Percentiles rank a stretch among this genome's conserved stretches.
Evolutionary conservation across 352 stramenopile genomes (phyloP).

Genomic region (Phytopythium vexans): DNA sequence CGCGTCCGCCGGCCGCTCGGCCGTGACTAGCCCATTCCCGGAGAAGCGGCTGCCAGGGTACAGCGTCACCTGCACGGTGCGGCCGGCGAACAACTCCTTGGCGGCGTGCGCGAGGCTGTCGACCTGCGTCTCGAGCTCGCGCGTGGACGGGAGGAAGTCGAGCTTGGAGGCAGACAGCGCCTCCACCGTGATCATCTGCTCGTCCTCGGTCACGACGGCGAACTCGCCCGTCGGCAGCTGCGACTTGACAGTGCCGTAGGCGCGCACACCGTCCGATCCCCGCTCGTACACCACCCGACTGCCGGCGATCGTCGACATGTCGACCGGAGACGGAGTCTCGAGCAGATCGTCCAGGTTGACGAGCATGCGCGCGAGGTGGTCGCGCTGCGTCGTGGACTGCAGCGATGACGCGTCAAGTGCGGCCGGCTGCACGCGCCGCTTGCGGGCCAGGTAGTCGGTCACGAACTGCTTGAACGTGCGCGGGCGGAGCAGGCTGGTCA

Average conservation of each 20-base stretch:
- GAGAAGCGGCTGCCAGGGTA: slow-evolving; percentile 72
- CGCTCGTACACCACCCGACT: slow-evolving; percentile 51
- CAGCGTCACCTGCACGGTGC: slow-evolving; percentile 69
- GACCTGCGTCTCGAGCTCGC: slow-evolving; percentile 54
- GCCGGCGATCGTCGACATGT: slow-evolving; percentile 8
- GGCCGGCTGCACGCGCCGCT: not conserved
- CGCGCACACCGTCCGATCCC: slow-evolving; percentile 28
- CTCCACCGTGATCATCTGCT: slow-evolving; percentile 60
- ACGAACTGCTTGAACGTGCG: slow-evolving; percentile 64
- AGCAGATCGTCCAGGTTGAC: not conserved
- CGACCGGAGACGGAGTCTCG: not conserved
- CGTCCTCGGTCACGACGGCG: slow-evolving; percentile 55
- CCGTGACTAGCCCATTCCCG: slow-evolving; percentile 52
- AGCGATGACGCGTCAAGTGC: too few relatives aligned
- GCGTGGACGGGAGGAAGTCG: slow-evolving; percentile 55
- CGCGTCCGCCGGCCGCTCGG: slow-evolving; percentile 17
- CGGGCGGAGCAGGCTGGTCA: slow-evolving; percentile 44
- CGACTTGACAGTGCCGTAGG: slow-evolving; percentile 61
- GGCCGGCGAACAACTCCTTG: slow-evolving; percentile 54
- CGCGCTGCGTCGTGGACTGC: too few relatives aligned
- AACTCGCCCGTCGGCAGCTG: slow-evolving; percentile 36
- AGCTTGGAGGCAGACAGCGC: slow-evolving; percentile 37
- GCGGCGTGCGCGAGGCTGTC: slow-evolving; percentile 34
- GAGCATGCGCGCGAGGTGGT: too few relatives aligned
- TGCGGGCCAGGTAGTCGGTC: slow-evolving; percentile 41